Percentiles rank a stretch among this genome's conserved stretches.
phyloP scores from a whole-genome alignment of 768 basidiomycete species.

The Russula virescens region DNA sequence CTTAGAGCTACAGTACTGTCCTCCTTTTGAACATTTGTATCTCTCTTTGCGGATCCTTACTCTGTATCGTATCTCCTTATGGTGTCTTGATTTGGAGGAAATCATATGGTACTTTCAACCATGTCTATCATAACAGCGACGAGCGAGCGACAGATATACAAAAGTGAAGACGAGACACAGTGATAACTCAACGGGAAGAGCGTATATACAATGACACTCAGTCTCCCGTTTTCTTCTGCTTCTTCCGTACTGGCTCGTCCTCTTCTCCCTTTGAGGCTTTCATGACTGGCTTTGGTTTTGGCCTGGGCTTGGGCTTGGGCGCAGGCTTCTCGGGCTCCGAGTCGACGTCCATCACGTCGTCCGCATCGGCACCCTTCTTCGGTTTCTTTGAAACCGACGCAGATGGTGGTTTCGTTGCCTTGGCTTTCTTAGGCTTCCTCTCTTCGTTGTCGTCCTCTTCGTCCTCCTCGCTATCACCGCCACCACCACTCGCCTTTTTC shows the following conservation, averaged over 20 bases:
- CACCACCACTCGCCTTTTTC: conserved; percentile 32
- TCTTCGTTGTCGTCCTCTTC: conserved; percentile 26
- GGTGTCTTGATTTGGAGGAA: conserved; percentile 3
- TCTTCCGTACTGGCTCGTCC: conserved; percentile 66
- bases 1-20: neutral
- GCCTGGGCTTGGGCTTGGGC: conserved; percentile 35
- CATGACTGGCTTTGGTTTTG: conserved; percentile 40
- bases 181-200: neutral
- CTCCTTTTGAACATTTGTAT: conserved; percentile 1
- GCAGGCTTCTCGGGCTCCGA: conserved; percentile 26
- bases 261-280: conserved; percentile 39
- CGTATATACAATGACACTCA: conserved; percentile 15
- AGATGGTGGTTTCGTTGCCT: conserved; percentile 39
- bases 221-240: conserved; percentile 53
- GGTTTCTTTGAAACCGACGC: conserved; percentile 48
- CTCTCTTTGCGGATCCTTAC: conserved; percentile 10
- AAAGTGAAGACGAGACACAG: neutral
- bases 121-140: neutral
- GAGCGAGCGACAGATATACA: neutral
- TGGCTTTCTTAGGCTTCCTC: conserved; percentile 37
- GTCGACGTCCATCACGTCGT: conserved; percentile 39
- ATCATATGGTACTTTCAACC: neutral
- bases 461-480: conserved; percentile 21
- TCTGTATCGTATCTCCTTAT: conserved; percentile 8
- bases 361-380: conserved; percentile 35